These are phyloP conservation scores for Camellia lanceoleosa DNA, from an alignment of 148 eudicot species.

Conservation along the genomic window DNA sequence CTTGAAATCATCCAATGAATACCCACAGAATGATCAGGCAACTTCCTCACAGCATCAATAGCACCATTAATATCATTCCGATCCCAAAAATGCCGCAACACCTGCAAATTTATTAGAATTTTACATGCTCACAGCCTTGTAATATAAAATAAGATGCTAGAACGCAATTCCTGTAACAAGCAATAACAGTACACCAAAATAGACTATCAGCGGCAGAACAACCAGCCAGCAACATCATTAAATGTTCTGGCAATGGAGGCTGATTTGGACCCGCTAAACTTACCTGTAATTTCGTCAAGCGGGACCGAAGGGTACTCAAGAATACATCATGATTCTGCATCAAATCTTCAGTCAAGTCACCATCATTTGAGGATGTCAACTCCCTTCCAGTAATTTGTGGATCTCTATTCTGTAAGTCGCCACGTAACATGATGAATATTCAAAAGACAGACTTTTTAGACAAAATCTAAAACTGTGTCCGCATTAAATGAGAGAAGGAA, in stretches of 20 bases:
- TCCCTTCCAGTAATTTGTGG: conserved; percentile 51
- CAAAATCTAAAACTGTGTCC: neutral
- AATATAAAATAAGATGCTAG: conserved; percentile 6
- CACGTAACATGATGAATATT: conserved; percentile 1
- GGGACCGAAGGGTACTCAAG: conserved; percentile 70
- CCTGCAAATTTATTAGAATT: conserved; percentile 37
- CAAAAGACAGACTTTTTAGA: neutral
- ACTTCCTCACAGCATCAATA: conserved; percentile 56
- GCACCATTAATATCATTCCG: conserved; percentile 81
- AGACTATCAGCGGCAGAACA: neutral
- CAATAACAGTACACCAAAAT: neutral
- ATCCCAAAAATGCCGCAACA: conserved; percentile 81
- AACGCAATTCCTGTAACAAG: neutral
- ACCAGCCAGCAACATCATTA: no score
- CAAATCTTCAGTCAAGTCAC: conserved; percentile 50
- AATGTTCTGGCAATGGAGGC: neutral
- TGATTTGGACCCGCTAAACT: conserved; percentile 7
- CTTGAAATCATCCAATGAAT: conserved; percentile 12
- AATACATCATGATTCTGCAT: conserved; percentile 80
- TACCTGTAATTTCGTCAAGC: conserved; percentile 92
- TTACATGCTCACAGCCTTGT: neutral
- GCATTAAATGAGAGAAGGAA: neutral
- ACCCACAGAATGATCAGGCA: conserved; percentile 89
- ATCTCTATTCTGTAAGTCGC: conserved; percentile 49
- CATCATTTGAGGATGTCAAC: conserved; percentile 32